Conservation (phyloP, 1,139 yeast species). For the Nakaseomyces nivariensis region DNA sequence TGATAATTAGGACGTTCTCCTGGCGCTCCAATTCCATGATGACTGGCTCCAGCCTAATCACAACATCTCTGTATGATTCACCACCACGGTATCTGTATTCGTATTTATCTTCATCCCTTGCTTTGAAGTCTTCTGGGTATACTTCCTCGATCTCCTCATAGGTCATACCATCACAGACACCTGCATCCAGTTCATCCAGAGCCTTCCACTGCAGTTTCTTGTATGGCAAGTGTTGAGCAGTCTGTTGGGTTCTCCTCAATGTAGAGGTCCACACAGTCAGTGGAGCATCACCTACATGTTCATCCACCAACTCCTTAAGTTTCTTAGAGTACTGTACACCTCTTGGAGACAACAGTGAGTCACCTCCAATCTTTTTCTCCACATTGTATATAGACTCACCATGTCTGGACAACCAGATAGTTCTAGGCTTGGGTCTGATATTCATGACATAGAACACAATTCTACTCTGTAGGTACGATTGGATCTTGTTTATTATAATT, state of each 20-base stretch:
- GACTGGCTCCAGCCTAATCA: slow-evolving; percentile 86
- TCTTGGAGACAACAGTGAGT: slow-evolving; percentile 74
- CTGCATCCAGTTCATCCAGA: slow-evolving; percentile 93
- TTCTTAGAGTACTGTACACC: slow-evolving; percentile 80
- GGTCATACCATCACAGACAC: slow-evolving; percentile 92
- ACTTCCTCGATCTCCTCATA: slow-evolving; percentile 74
- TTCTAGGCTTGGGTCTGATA: slow-evolving; percentile 81
- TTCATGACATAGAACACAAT: slow-evolving; percentile 95
- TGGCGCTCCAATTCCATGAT: slow-evolving; percentile 97
- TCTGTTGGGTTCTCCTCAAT: slow-evolving; percentile 82
- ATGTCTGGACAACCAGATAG: slow-evolving; percentile 88
- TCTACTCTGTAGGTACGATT: slow-evolving; percentile 81
- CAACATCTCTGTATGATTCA: slow-evolving; percentile 92
- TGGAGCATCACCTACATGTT: slow-evolving; percentile 64
- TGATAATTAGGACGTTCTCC: slow-evolving; percentile 87
- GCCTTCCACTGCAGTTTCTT: slow-evolving; percentile 92
- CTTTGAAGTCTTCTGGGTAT: slow-evolving; percentile 91
- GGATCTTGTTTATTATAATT: slow-evolving; percentile 77
- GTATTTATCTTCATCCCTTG: slow-evolving; percentile 91
- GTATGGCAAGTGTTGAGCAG: slow-evolving; percentile 75
- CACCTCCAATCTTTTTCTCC: slow-evolving; percentile 95
- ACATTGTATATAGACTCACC: slow-evolving; percentile 90
- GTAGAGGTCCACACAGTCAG: slow-evolving; percentile 97
- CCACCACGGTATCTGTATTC: slow-evolving; percentile 96
- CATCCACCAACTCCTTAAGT: slow-evolving; percentile 68